A percentile compares a stretch with the other conserved stretches of the same genome.
Evolutionary conservation across 305 asterid genomes (phyloP).

Genomic region (Fraxinus dipetala): DNA sequence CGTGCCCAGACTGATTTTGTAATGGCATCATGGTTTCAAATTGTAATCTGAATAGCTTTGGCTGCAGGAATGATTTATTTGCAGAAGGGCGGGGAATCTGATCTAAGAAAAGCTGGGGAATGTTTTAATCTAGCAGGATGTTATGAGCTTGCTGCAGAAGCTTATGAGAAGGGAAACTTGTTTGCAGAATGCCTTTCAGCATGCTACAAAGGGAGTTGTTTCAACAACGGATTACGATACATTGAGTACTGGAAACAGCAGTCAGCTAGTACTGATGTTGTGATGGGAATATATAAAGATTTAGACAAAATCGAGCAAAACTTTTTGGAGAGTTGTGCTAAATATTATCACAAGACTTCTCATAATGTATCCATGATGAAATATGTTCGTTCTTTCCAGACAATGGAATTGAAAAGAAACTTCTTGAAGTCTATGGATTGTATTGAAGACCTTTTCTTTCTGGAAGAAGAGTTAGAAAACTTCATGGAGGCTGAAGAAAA

Average conservation of each 20-base stretch:
- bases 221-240: constrained; percentile 47
- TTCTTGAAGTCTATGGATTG: constrained; percentile 44
- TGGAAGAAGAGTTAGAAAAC: constrained; percentile 57
- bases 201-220: constrained; percentile 45
- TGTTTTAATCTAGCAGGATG: constrained; percentile 53
- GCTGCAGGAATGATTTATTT: constrained; percentile 52
- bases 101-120: constrained; percentile 56
- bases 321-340: constrained; percentile 50
- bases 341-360: constrained; percentile 26
- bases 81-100: constrained; percentile 43
- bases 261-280: constrained; percentile 10
- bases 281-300: constrained; percentile 17
- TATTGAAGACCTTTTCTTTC: constrained; percentile 39
- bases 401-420: constrained; percentile 40
- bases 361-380: constrained; percentile 47
- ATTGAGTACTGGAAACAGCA: constrained; percentile 55
- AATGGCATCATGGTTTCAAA: background rate
- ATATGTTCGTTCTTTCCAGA: constrained; percentile 45
- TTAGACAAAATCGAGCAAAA: constrained; percentile 39
- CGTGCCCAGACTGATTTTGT: background rate
- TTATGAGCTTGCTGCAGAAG: constrained; percentile 46
- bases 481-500: constrained; percentile 60
- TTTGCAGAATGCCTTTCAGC: constrained; percentile 50
- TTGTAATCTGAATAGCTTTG: constrained; percentile 1
- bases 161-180: constrained; percentile 44